Base-by-base conservation (phyloP, 2,329 filamentous ascomycete species). In the Trichoderma polysporum region DNA sequence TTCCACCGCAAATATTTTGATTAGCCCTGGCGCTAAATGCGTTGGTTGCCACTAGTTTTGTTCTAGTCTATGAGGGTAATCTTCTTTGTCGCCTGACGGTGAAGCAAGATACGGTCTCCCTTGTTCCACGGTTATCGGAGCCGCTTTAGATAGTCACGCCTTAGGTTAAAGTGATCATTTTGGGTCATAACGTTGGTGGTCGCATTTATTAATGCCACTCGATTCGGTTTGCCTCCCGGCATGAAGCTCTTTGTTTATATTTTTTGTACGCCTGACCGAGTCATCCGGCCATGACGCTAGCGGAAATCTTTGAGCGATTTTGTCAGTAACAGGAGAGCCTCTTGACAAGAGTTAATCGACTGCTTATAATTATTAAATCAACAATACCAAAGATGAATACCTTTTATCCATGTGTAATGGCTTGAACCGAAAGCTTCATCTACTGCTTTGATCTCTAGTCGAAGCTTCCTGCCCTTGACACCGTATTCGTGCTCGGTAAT, bases 401-500 rank as follows among this genome's bases (percentile, higher is more conserved):
- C 25, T 5, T 50, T 27, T 50, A 17, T 50, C n/a, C n/a, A n/a
- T n/a, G n/a, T n/a, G n/a, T 17, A 50, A 50, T 17, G 19, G 47
- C 8, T 9, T n/a, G n/a, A n/a, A 7, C 47, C 25, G 13, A 50
- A 5, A 12, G 3, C 47, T 13, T 50, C 47, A 25, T 50, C 39
- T 17, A 6, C 39, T 41, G 39, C 39, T 41, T 22, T 50, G 25
- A 52, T 39, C 47, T 52, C 8, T 1, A 62, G 45, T 17, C 33
- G 41, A 31, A 39, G 47, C 2, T 17, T 6, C 29, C n/a, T 39
- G 22, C 31, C 15, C 19, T 37, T 29, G 17, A 52, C 49, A 27
- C 59, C 60, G 60, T 63, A 63, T 63, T 63, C 60, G 60, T 63
- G 31, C 60, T 63, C 60, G 60, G 35, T 63, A 45, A 54, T 45